phyloP scores from a whole-genome alignment of 2,329 filamentous ascomycete genomes.

The Pseudogymnoascus destructans region DNA sequence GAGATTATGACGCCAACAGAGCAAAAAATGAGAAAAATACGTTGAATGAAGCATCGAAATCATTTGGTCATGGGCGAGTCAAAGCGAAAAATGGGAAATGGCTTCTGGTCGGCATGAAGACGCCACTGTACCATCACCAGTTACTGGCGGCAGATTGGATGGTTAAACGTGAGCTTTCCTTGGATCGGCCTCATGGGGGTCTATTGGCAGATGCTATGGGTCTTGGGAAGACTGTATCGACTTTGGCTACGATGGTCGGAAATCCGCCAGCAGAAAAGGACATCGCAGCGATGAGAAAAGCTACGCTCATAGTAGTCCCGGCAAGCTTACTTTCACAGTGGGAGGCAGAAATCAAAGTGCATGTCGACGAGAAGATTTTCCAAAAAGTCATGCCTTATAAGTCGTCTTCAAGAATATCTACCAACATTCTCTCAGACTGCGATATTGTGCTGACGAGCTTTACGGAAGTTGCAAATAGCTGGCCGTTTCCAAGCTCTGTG shows the following conservation, averaged over 20 bases:
- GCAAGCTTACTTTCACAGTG: slow-evolving; percentile 22
- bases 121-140: slow-evolving; percentile 36
- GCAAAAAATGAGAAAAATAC: slow-evolving; percentile 26
- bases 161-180: slow-evolving; percentile 35
- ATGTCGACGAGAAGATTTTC: slow-evolving; percentile 15
- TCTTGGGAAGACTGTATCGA: slow-evolving; percentile 49
- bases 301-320: slow-evolving; percentile 24
- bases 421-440: slow-evolving; percentile 13
- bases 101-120: slow-evolving; percentile 36
- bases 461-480: slow-evolving; percentile 36
- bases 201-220: slow-evolving; percentile 52
- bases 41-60: slow-evolving; percentile 29
- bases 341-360: slow-evolving; percentile 20
- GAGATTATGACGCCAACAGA: slow-evolving; percentile 11
- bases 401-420: slow-evolving; percentile 3
- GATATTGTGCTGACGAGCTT: slow-evolving; percentile 24
- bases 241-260: slow-evolving; percentile 26
- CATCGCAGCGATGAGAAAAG: slow-evolving; percentile 12
- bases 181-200: slow-evolving; percentile 34
- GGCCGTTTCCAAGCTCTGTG: slow-evolving; percentile 78
- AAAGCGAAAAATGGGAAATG: slow-evolving; percentile 28
- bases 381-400: slow-evolving; percentile 20
- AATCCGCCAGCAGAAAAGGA: slow-evolving; percentile 32
- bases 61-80: slow-evolving; percentile 30
- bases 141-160: slow-evolving; percentile 41